Evolutionary conservation across 306 rosid species (phyloP), one percentile per base, ranked within the genome.

Genomic region (Leucaena leucocephala): DNA sequence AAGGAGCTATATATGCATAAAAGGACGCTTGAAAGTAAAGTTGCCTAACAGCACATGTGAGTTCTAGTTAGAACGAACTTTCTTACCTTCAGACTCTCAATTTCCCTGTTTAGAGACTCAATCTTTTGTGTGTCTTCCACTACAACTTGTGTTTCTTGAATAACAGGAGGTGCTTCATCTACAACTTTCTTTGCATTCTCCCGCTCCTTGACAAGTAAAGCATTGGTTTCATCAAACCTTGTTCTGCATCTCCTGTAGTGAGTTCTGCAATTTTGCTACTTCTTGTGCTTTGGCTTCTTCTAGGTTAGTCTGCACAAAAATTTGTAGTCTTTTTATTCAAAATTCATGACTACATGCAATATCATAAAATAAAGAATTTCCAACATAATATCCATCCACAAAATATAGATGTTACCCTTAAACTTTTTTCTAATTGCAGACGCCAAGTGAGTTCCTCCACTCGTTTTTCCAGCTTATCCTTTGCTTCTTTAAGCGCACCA

Each of bases 381-480:
- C 17, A 11, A 27, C 36, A 10, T 27, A 27, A 59, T 27, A 59
- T 27, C 66, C 39, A 27, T 59, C 66, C 66, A 59, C 16, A 59
- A 59, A 64, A 71, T 42, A 81, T 55, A 68, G 55, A 64, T 75
- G 82, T 89, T 89, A 93, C 97, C 90, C 92, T 89, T 78, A 93
- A 87, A 67, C 94, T 87, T 81, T 88, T 93, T 82, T 93, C 97
- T 79, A 91, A 82, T 77, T 93, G 96, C 58, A 93, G 83, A 74
- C 94, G 93, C 97, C 92, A 91, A 76, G 89, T 88, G 79, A 93
- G 91, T 75, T 93, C 97, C 91, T 93, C 97, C 67, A 91, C 94
- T 42, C 82, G 87, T 80, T 93, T 93, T 86, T 89, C 94, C 73
- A 93, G 89, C 83, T 88, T 89, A 88, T 89, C 91, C 81, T 93